These are phyloP conservation scores for Fusarium pilosicola DNA, from an alignment of 2,329 filamentous ascomycete genomes.

Conservation along the genomic window DNA sequence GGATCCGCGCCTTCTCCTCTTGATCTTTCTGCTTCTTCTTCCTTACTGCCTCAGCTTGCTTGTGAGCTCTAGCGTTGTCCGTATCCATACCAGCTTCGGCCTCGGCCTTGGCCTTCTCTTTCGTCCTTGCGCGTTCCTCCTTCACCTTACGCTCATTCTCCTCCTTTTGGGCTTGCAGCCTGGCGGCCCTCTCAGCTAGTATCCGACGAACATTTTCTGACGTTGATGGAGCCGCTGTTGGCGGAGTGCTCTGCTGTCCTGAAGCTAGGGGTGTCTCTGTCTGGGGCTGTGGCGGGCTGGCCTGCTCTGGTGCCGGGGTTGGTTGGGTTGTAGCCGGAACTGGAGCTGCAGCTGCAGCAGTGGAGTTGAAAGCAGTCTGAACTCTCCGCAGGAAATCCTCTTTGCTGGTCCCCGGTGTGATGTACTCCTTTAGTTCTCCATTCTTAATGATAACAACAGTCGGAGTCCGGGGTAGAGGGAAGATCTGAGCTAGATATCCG, in stretches of 20 bases:
- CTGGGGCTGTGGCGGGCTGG: conserved; percentile 29
- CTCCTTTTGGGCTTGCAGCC: conserved; percentile 54
- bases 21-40: conserved; percentile 72
- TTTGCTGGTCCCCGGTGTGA: conserved; percentile 70
- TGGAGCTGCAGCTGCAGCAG: conserved; percentile 25
- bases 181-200: conserved; percentile 62
- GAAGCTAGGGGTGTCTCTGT: conserved; percentile 30
- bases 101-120: conserved; percentile 58
- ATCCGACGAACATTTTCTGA: conserved; percentile 52
- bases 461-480: conserved; percentile 81
- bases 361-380: conserved; percentile 47
- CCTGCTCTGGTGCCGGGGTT: conserved; percentile 28
- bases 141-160: conserved; percentile 60
- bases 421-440: conserved; percentile 80
- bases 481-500: conserved; percentile 82
- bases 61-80: conserved; percentile 50
- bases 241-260: conserved; percentile 29
- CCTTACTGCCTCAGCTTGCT: conserved; percentile 65
- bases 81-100: conserved; percentile 50
- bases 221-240: conserved; percentile 37
- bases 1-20: conserved; percentile 75
- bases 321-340: neutral
- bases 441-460: conserved; percentile 83
- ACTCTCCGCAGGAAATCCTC: conserved; percentile 70
- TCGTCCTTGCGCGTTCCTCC: conserved; percentile 59